Evolutionary conservation across 495 filamentous ascomycete genomes (phyloP).

Genomic region (Hyaloscypha bicolor): DNA sequence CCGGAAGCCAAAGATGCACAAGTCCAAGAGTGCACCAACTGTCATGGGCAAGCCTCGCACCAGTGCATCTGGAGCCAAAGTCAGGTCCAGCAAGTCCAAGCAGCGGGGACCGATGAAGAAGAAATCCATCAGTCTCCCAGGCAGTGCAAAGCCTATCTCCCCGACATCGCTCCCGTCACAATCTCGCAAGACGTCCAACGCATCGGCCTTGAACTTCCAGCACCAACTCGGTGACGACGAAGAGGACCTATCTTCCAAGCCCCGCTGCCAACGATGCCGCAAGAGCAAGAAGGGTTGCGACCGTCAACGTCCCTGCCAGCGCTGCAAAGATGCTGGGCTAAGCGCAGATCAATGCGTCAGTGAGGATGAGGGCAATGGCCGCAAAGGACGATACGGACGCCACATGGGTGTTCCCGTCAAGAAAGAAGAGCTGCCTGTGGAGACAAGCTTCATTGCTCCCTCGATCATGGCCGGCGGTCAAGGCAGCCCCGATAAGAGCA

Average conservation of each 20-base stretch:
- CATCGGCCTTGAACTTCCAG: slow-evolving; percentile 67
- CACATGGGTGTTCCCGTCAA: slow-evolving; percentile 96
- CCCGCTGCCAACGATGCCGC: slow-evolving; percentile 95
- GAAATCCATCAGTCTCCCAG: slow-evolving; percentile 41
- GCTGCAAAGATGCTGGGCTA: slow-evolving; percentile 95
- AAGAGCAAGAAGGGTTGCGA: slow-evolving; percentile 99
- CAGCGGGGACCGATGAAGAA: slow-evolving; percentile 58
- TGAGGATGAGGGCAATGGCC: slow-evolving; percentile 94
- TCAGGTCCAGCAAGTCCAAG: slow-evolving; percentile 53
- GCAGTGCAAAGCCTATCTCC: slow-evolving; percentile 61
- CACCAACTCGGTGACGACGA: slow-evolving; percentile 78
- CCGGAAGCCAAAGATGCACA: slow-evolving; percentile 41
- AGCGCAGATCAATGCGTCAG: slow-evolving; percentile 90
- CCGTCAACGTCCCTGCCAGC: slow-evolving; percentile 88
- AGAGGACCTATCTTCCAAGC: slow-evolving; percentile 89
- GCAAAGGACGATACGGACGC: slow-evolving; percentile 93
- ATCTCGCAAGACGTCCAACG: slow-evolving; percentile 79
- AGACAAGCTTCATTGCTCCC: slow-evolving; percentile 39
- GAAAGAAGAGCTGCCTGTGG: slow-evolving; percentile 50
- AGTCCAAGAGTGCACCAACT: slow-evolving; percentile 25
- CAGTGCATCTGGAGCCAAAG: slow-evolving; percentile 35
- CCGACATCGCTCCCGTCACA: slow-evolving; percentile 65
- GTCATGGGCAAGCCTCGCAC: slow-evolving; percentile 32
- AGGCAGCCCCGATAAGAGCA: slow-evolving; percentile 59
- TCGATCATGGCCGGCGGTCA: slow-evolving; percentile 38